These are phyloP conservation scores for Torulaspora pretoriensis DNA, from an alignment of 1,139 yeast genomes.

Conservation along the genomic window DNA sequence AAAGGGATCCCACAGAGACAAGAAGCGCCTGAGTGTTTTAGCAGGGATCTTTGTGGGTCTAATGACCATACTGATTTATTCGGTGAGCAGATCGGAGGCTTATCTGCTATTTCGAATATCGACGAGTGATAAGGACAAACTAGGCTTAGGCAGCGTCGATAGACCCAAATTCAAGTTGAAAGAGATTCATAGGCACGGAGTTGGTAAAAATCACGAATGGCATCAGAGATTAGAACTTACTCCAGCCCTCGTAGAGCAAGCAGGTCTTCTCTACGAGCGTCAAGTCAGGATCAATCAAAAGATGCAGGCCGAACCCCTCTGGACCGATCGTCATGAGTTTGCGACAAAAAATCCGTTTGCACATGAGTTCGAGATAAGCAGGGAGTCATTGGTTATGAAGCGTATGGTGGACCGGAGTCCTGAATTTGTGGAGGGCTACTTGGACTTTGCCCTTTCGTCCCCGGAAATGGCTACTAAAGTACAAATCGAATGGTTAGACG, in stretches of 20 bases:
- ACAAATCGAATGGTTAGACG: conserved; percentile 52
- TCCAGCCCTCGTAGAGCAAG: conserved; percentile 9
- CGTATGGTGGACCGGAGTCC: conserved; percentile 60
- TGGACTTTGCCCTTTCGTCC: conserved; percentile 54
- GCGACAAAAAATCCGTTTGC: conserved; percentile 28
- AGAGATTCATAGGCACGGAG: conserved; percentile 24
- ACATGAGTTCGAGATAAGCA: conserved; percentile 20
- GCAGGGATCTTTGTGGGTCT: background rate
- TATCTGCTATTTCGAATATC: background rate
- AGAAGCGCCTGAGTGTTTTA: background rate
- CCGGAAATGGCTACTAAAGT: conserved; percentile 43
- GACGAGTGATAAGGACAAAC: background rate
- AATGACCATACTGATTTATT: background rate
- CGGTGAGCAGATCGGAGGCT: background rate
- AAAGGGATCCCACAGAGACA: background rate
- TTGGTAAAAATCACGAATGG: conserved; percentile 11
- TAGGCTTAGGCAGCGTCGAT: background rate
- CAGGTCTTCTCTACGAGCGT: conserved; percentile 12
- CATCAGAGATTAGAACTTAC: conserved; percentile 19
- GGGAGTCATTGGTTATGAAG: conserved; percentile 34
- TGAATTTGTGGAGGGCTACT: conserved; percentile 59
- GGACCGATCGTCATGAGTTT: conserved; percentile 22
- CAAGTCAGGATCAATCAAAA: conserved; percentile 9
- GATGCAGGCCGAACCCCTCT: conserved; percentile 18
- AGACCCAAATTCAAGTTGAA: conserved; percentile 14